phyloP scores from a whole-genome alignment of 176 grass and related monocot genomes.

The Juncus inflexus region DNA sequence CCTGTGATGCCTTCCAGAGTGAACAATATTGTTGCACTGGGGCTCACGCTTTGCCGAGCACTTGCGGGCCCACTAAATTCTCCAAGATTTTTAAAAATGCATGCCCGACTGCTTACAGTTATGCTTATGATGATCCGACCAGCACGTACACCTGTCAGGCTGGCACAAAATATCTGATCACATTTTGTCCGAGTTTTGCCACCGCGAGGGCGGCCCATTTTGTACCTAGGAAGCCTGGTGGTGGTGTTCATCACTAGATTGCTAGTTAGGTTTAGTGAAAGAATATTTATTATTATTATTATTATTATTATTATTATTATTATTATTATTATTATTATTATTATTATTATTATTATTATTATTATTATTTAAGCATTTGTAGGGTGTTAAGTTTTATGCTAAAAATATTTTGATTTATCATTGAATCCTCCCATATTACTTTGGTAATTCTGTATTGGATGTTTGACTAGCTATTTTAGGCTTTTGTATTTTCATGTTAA shows the following conservation, averaged over 20 bases:
- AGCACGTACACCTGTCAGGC: conserved; percentile 80
- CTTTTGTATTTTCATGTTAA: no score
- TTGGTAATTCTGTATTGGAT: no score
- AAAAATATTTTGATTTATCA: no score
- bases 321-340: no score
- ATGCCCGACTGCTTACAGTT: conserved; percentile 78
- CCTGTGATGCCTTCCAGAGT: conserved; percentile 70
- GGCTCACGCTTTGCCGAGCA: conserved; percentile 38
- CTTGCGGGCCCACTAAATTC: conserved; percentile 58
- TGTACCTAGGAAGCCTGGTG: conserved; percentile 5
- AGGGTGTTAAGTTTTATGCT: no score
- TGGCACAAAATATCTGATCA: conserved; percentile 55
- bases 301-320: no score
- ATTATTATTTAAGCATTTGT: no score
- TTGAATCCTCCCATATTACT: no score
- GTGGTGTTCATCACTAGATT: conserved; percentile 18
- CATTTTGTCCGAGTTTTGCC: conserved; percentile 64
- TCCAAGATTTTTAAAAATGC: conserved; percentile 76
- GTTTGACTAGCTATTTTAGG: no score
- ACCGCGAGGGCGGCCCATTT: conserved; percentile 26
- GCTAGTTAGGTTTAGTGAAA: conserved; percentile 7
- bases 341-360: no score
- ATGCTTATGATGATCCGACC: conserved; percentile 88
- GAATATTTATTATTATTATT: conserved; percentile 3
- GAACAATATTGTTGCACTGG: conserved; percentile 81